Percentiles rank a stretch among this genome's conserved stretches.
These are phyloP conservation scores for Hysterangium stoloniferum DNA, from an alignment of 768 basidiomycete species.

Conservation along the genomic window DNA sequence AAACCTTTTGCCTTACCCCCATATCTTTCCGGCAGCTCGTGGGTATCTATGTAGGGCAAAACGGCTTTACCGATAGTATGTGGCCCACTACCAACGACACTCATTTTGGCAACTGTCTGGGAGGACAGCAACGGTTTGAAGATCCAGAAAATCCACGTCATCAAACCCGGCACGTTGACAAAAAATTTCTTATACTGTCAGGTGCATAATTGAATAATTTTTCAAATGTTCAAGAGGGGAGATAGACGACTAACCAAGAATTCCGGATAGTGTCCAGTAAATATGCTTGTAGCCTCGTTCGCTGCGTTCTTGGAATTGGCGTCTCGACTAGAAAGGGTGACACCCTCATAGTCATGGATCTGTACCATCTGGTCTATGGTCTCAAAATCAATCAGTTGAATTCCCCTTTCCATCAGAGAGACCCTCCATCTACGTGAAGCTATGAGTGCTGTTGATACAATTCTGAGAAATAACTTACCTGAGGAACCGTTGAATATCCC, in stretches of 20 bases:
- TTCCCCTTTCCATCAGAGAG: constrained; percentile 63
- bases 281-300: constrained; percentile 64
- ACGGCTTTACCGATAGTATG: constrained; percentile 52
- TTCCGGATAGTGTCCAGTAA: constrained; percentile 73
- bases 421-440: constrained; percentile 58
- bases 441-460: constrained; percentile 15
- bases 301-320: constrained; percentile 75
- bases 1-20: constrained; percentile 59
- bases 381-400: constrained; percentile 59
- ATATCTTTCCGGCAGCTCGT: constrained; percentile 60
- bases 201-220: background rate
- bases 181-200: constrained; percentile 70
- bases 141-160: constrained; percentile 79
- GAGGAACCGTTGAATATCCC: constrained; percentile 68
- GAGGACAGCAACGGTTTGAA: constrained; percentile 71
- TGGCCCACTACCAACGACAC: constrained; percentile 62
- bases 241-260: constrained; percentile 44
- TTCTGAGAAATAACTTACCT: constrained; percentile 36
- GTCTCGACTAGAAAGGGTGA: constrained; percentile 54
- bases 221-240: background rate
- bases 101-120: constrained; percentile 75
- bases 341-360: constrained; percentile 76
- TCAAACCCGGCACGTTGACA: constrained; percentile 67
- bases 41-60: constrained; percentile 43
- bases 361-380: constrained; percentile 68